These are phyloP conservation scores for Gamarada debralockiae DNA, from an alignment of 495 filamentous ascomycete species.

Conservation along the genomic window DNA sequence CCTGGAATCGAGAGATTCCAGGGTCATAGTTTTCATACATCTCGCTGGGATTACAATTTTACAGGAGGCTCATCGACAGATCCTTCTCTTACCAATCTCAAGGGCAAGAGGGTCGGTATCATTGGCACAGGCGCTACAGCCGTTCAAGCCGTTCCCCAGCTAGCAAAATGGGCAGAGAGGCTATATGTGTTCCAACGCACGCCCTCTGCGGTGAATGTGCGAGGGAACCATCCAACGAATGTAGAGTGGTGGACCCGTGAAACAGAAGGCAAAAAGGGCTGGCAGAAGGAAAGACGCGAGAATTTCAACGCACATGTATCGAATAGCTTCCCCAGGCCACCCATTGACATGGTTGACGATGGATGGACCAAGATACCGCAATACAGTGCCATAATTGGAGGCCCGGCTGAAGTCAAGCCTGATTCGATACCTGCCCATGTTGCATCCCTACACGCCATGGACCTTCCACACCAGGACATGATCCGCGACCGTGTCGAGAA, in stretches of 20 bases:
- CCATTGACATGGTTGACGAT: too few species aligned
- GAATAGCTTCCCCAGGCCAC: too few species aligned
- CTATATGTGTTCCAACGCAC: conserved; percentile 52
- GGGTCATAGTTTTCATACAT: conserved; percentile 41
- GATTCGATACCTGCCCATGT: conserved; percentile 51
- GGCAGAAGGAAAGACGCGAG: conserved; percentile 36
- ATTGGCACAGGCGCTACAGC: conserved; percentile 56
- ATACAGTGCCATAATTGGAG: background rate
- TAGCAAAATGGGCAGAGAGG: conserved; percentile 30
- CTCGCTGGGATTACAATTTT: conserved; percentile 41
- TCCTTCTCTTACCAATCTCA: conserved; percentile 38
- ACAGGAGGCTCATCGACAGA: conserved; percentile 50
- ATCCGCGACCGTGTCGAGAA: conserved; percentile 15
- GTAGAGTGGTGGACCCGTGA: conserved; percentile 39
- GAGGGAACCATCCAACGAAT: conserved; percentile 46
- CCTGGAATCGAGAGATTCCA: conserved; percentile 28
- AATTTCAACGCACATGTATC: conserved; percentile 37
- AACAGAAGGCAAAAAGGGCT: conserved; percentile 38
- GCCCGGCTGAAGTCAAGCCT: conserved; percentile 40
- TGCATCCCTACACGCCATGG: conserved; percentile 40
- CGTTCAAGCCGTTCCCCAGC: conserved; percentile 45
- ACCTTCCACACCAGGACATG: conserved; percentile 49
- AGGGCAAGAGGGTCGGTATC: conserved; percentile 49
- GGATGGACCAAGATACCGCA: too few species aligned
- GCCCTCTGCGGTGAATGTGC: conserved; percentile 43